Base-by-base conservation (phyloP, 352 stramenopile genomes). In the Phytophthora multivora region DNA sequence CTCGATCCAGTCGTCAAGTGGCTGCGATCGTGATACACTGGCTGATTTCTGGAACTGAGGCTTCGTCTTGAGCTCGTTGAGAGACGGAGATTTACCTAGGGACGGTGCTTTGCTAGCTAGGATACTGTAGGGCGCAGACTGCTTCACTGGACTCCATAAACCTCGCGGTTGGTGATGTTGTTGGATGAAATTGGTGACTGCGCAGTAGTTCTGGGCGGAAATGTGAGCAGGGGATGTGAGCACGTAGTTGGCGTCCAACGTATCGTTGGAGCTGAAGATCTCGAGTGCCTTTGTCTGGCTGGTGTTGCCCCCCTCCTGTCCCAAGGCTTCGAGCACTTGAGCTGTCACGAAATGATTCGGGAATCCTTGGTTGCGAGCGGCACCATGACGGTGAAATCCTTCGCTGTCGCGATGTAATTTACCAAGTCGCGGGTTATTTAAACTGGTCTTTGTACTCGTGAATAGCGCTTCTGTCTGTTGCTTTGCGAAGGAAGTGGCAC, bases 181-280 rank as follows among this genome's bases (percentile, higher is more conserved):
- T 35, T 75, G 57, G 4, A 64, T 42, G 36, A 82, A 85, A 9
- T n/a, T 25, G n/a, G 43, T 75, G 19, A 53, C 33, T 15, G 76
- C 78, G 10, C 75, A 84, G n/a, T 68, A 79, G 52, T 91, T 91
- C 35, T 90, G 83, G 2, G 73, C 63, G 4, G 65, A 62, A 23
- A 90, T 75, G 10, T 88, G 39, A 8, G 60, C 63, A 4, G 72
- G 72, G 0, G 80, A 75, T 5, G 80, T 71, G 23, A 91, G 64
- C 43, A 91, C 82, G 57, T 89, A 91, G 66, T 91, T 91, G 41
- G 80, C 67, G 60, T 91, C 76, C 16, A 85, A 35, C n/a, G 80
- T 85, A 35, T 83, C 67, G n/a, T 77, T 85, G 5, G 75, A 65
- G 46, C 60, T 73, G 43, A 86, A 91, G 28, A 88, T 48, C 28